phyloP scores from a whole-genome alignment of 179 eudicot species.

The Camellia oleifera region DNA sequence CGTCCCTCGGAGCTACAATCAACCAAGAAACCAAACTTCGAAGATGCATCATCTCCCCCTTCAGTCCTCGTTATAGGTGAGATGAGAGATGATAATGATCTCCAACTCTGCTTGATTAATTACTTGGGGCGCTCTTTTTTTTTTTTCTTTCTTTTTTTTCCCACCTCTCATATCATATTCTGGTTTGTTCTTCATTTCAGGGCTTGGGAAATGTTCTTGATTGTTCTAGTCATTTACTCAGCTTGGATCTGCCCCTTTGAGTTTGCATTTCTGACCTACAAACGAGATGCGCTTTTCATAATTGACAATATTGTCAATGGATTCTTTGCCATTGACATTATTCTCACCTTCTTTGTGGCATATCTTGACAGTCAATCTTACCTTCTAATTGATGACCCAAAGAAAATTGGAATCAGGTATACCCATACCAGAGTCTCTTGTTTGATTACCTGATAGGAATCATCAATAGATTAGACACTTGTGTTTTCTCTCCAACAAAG shows the following conservation, averaged over 20 bases:
- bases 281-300: conserved; percentile 49
- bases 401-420: conserved; percentile 72
- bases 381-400: conserved; percentile 77
- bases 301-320: conserved; percentile 70
- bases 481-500: not conserved
- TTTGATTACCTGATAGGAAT: not conserved
- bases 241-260: conserved; percentile 93
- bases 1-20: conserved; percentile 76
- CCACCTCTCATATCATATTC: not conserved
- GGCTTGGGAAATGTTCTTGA: conserved; percentile 75
- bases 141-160: not conserved
- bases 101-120: not conserved
- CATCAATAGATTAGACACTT: too few relatives aligned
- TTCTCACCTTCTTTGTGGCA: conserved; percentile 90
- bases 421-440: not conserved
- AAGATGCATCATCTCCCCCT: conserved; percentile 55
- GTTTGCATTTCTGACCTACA: conserved; percentile 65
- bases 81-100: not conserved
- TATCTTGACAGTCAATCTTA: conserved; percentile 62
- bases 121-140: not conserved
- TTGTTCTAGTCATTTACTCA: conserved; percentile 77
- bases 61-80: conserved; percentile 60
- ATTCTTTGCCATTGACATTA: conserved; percentile 80
- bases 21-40: conserved; percentile 50
- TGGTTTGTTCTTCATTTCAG: conserved; percentile 34